These are phyloP conservation scores for Boeremia exigua DNA, from an alignment of 2,329 filamentous ascomycete species.

Conservation along the genomic window DNA sequence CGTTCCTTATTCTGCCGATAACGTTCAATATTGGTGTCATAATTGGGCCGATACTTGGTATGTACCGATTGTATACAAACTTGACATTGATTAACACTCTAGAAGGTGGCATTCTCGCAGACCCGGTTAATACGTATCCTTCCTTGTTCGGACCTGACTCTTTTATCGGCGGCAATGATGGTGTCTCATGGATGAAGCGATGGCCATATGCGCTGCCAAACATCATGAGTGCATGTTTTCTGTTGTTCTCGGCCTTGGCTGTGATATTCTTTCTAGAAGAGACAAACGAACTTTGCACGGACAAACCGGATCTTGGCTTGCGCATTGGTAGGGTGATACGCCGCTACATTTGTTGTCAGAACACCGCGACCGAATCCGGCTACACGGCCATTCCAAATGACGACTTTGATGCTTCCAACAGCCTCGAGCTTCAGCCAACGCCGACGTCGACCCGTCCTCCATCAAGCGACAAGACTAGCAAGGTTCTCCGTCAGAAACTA, in stretches of 20 bases:
- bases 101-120: conserved; percentile 69
- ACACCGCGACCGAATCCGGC: conserved; percentile 23
- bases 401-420: conserved; percentile 32
- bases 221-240: conserved; percentile 67
- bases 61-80: neutral
- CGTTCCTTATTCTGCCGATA: conserved; percentile 68
- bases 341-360: conserved; percentile 41
- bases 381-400: conserved; percentile 42
- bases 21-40: conserved; percentile 68
- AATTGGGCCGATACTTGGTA: conserved; percentile 51
- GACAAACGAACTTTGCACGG: conserved; percentile 51
- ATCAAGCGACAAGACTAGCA: conserved; percentile 19
- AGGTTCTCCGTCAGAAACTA: conserved; percentile 40
- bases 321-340: conserved; percentile 48
- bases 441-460: conserved; percentile 27
- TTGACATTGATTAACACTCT: conserved; percentile 39
- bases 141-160: conserved; percentile 67
- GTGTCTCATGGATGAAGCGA: conserved; percentile 67
- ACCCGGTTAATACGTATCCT: conserved; percentile 68
- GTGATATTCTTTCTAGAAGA: conserved; percentile 73
- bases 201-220: conserved; percentile 76
- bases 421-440: conserved; percentile 40
- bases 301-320: conserved; percentile 51
- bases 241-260: conserved; percentile 60
- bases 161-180: conserved; percentile 61